Conservation (phyloP, 768 basidiomycete genomes). For the Hygrocybe coccinea region DNA sequence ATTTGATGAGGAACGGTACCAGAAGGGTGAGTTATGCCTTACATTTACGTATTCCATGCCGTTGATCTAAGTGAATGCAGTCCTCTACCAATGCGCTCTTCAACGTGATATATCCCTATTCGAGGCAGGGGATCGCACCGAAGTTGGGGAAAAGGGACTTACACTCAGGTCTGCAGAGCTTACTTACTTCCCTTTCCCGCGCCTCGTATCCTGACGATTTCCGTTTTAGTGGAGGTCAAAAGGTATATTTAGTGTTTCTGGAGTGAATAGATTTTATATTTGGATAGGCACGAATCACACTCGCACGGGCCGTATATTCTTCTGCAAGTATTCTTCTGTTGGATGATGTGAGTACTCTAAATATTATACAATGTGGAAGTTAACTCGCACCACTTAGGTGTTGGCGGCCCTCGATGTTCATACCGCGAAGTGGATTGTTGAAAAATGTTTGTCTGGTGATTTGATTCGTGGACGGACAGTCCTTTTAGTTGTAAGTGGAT, state of each 20-base stretch:
- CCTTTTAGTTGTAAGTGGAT: constrained; percentile 60
- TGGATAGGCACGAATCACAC: constrained; percentile 44
- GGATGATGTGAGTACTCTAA: constrained; percentile 61
- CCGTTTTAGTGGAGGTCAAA: constrained; percentile 41
- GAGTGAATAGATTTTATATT: too few relatives aligned
- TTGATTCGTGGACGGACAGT: constrained; percentile 76
- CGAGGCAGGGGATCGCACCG: constrained; percentile 61
- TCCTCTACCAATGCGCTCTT: constrained; percentile 67
- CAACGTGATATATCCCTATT: constrained; percentile 68
- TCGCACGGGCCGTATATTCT: constrained; percentile 45
- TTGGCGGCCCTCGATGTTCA: constrained; percentile 39
- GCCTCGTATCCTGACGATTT: too few relatives aligned
- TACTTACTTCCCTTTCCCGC: too few relatives aligned
- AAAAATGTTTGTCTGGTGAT: constrained; percentile 74
- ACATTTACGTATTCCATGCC: too few relatives aligned
- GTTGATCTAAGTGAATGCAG: constrained; percentile 29
- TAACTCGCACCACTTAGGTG: too few relatives aligned
- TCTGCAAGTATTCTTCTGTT: constrained; percentile 59
- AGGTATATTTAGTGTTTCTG: too few relatives aligned
- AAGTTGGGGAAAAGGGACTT: constrained; percentile 68
- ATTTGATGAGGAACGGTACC: constrained; percentile 73
- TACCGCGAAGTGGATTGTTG: constrained; percentile 77
- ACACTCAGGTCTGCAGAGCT: constrained; percentile 48
- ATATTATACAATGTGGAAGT: too few relatives aligned
- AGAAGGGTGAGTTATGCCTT: constrained; percentile 34